A percentile compares a stretch with the other conserved stretches of the same genome.
Conservation (phyloP, 345 rosid species). For the Gossypium australe region DNA sequence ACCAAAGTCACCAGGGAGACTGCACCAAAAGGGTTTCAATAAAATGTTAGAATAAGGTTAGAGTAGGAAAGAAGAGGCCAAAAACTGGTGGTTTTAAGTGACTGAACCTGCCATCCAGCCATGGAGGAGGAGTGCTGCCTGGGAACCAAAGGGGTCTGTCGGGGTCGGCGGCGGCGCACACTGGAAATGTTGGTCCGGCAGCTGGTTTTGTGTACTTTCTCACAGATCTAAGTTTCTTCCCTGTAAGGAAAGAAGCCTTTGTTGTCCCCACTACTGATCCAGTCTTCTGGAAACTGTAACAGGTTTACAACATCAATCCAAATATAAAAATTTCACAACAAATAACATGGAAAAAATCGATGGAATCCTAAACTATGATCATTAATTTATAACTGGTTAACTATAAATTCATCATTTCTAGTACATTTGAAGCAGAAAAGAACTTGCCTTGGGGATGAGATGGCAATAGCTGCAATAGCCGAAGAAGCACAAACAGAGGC, state of each 20-base stretch:
- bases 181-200: conserved; percentile 32
- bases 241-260: conserved; percentile 60
- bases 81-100: not conserved
- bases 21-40: conserved; percentile 23
- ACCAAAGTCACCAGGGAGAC: conserved; percentile 96
- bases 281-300: conserved; percentile 52
- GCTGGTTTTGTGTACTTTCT: conserved; percentile 28
- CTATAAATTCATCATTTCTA: not conserved
- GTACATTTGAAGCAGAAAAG: not conserved
- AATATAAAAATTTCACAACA: not conserved
- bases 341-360: not conserved
- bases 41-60: not conserved
- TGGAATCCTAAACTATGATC: not conserved
- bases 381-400: not conserved
- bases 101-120: conserved; percentile 84
- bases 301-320: not conserved
- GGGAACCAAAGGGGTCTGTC: conserved; percentile 98
- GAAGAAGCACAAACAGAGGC: conserved; percentile 91
- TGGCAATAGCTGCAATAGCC: conserved; percentile 59
- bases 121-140: conserved; percentile 91
- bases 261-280: conserved; percentile 42
- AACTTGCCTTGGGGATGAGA: conserved; percentile 68
- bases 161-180: conserved; percentile 69
- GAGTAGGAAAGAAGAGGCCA: not conserved
- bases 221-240: conserved; percentile 57